Conservation (phyloP, 2,329 filamentous ascomycete species). For the Curvularia lunata region DNA sequence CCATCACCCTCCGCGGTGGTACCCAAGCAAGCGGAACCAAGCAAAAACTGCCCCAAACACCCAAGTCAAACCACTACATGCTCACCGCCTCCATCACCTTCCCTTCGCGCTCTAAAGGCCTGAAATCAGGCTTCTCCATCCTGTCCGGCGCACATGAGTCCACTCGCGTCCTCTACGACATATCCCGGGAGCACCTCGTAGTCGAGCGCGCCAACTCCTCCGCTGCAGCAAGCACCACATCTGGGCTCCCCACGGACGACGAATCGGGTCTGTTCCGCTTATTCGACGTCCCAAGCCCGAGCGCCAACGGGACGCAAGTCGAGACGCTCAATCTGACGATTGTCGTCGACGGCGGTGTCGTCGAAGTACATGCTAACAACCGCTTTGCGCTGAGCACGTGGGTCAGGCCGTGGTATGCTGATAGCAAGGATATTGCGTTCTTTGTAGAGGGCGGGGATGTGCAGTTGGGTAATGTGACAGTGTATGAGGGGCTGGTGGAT, state of each 20-base stretch:
- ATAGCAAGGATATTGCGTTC: constrained; percentile 25
- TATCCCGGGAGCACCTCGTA: constrained; percentile 53
- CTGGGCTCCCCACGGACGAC: constrained; percentile 48
- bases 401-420: constrained; percentile 47
- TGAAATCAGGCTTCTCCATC: constrained; percentile 53
- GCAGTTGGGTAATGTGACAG: constrained; percentile 35
- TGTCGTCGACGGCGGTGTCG: constrained; percentile 47
- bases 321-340: constrained; percentile 52
- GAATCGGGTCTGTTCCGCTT: constrained; percentile 51
- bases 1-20: constrained; percentile 22
- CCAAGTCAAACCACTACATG: constrained; percentile 50
- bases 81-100: constrained; percentile 50
- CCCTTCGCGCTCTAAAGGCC: constrained; percentile 42
- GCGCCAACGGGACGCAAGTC: constrained; percentile 33
- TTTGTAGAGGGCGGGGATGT: constrained; percentile 26
- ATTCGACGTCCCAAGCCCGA: constrained; percentile 46
- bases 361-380: constrained; percentile 53
- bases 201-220: constrained; percentile 53
- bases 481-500: constrained; percentile 29
- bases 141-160: constrained; percentile 50
- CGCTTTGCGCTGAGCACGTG: constrained; percentile 54
- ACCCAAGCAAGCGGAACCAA: constrained; percentile 13
- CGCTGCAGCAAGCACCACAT: constrained; percentile 50
- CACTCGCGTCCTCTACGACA: constrained; percentile 55
- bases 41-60: constrained; percentile 16